Conservation (phyloP, 2,329 filamentous ascomycete species). For the Aspergillus pseudoglaucus region DNA sequence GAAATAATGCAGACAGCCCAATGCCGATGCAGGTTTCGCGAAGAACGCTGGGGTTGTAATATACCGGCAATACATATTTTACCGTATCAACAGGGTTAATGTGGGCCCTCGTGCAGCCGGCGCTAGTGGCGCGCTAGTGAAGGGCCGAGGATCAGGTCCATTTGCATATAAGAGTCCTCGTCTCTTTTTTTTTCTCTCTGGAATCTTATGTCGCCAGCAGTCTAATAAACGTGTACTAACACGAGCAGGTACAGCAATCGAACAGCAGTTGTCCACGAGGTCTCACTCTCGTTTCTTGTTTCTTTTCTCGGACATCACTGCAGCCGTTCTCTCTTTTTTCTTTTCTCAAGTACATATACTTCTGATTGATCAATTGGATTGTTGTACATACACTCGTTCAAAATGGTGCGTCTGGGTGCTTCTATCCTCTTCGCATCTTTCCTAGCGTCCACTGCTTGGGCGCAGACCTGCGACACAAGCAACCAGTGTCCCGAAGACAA, state of each 20-base stretch:
- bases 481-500: constrained; percentile 62
- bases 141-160: no score
- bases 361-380: not conserved
- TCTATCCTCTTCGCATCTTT: constrained; percentile 28
- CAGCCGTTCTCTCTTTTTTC: not conserved
- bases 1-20: no score
- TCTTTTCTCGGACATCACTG: not conserved
- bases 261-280: not conserved
- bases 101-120: no score
- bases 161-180: no score
- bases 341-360: not conserved
- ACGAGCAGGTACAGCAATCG: not conserved
- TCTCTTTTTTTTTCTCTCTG: no score
- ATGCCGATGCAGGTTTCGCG: no score
- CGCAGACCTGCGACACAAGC: constrained; percentile 34
- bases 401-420: constrained; percentile 32
- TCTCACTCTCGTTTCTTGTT: no score
- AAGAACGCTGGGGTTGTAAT: no score
- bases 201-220: no score
- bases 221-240: not conserved
- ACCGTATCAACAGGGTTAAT: no score
- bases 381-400: constrained; percentile 4
- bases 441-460: constrained; percentile 24
- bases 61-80: no score
- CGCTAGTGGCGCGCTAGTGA: no score